Percentiles rank a stretch among this genome's conserved stretches.
These are phyloP conservation scores for Neonectria neomacrospora DNA, from an alignment of 2,329 filamentous ascomycete genomes.

Conservation along the genomic window DNA sequence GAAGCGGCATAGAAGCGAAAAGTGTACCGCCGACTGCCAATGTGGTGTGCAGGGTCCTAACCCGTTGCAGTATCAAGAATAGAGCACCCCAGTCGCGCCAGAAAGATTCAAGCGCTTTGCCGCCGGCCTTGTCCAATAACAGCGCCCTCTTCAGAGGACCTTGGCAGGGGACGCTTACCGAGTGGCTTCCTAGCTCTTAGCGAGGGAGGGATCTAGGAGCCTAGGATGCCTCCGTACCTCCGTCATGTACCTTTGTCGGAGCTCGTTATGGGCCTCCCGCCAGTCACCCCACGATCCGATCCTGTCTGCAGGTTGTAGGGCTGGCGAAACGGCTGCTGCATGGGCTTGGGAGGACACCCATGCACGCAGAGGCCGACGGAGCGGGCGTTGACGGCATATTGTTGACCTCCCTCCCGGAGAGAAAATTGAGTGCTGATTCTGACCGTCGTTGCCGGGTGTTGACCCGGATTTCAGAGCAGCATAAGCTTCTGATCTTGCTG, in stretches of 20 bases:
- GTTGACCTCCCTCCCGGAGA: constrained; percentile 5
- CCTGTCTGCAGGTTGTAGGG: constrained; percentile 19
- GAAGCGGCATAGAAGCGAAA: constrained; percentile 33
- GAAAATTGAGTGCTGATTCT: constrained; percentile 23
- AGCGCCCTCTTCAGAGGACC: not conserved
- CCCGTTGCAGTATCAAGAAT: constrained; percentile 32
- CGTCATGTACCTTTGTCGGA: not conserved
- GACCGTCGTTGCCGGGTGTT: not conserved
- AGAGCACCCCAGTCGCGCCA: constrained; percentile 25
- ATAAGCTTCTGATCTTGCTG: not conserved
- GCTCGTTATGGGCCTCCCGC: constrained; percentile 9
- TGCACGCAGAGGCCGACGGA: constrained; percentile 16
- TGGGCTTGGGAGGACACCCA: constrained; percentile 5
- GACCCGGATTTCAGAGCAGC: not conserved
- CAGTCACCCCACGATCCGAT: constrained; percentile 19
- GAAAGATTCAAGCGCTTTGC: constrained; percentile 14
- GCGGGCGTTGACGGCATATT: constrained; percentile 1
- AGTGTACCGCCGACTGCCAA: constrained; percentile 15
- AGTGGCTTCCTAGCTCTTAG: constrained; percentile 5
- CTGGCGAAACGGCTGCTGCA: constrained; percentile 19
- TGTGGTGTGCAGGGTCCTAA: constrained; percentile 28
- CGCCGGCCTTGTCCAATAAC: constrained; percentile 12
- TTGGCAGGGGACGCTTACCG: constrained; percentile 2
- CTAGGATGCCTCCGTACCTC: constrained; percentile 1
- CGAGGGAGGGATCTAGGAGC: constrained; percentile 17